These are phyloP conservation scores for Russula lepida DNA, from an alignment of 768 basidiomycete species.

Conservation along the genomic window DNA sequence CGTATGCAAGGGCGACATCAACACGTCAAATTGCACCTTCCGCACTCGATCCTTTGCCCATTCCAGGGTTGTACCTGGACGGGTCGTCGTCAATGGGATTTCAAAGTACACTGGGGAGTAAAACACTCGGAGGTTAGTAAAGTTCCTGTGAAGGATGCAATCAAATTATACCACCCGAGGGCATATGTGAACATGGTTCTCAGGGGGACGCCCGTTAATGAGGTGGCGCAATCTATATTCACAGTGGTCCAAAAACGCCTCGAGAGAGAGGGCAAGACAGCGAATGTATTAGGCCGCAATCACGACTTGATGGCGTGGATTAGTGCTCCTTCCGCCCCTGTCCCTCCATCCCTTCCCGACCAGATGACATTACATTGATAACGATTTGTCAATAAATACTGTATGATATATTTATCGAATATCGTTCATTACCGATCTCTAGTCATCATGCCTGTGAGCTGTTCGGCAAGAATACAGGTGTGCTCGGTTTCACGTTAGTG, in stretches of 20 bases:
- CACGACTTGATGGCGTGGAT: neutral
- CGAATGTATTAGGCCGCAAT: neutral
- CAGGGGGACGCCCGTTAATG: neutral
- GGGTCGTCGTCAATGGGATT: neutral
- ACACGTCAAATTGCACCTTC: neutral
- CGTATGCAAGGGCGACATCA: neutral
- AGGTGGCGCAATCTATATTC: neutral
- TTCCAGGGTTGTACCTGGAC: neutral
- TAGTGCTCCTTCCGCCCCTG: too few species aligned
- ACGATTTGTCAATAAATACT: too few species aligned
- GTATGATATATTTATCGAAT: too few species aligned
- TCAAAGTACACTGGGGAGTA: neutral
- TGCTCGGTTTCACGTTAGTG: too few species aligned
- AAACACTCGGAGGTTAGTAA: neutral
- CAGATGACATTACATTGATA: too few species aligned
- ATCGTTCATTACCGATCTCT: too few species aligned
- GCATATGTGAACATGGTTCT: neutral
- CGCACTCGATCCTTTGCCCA: neutral
- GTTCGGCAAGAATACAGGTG: too few species aligned
- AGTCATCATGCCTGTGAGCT: too few species aligned
- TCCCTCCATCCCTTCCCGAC: too few species aligned
- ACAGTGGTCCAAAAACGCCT: too few species aligned
- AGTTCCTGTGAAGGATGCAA: neutral
- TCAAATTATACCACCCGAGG: neutral
- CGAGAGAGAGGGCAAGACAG: too few species aligned